Conservation (phyloP, 495 filamentous ascomycete species). For the Apiosordaria backusii region DNA sequence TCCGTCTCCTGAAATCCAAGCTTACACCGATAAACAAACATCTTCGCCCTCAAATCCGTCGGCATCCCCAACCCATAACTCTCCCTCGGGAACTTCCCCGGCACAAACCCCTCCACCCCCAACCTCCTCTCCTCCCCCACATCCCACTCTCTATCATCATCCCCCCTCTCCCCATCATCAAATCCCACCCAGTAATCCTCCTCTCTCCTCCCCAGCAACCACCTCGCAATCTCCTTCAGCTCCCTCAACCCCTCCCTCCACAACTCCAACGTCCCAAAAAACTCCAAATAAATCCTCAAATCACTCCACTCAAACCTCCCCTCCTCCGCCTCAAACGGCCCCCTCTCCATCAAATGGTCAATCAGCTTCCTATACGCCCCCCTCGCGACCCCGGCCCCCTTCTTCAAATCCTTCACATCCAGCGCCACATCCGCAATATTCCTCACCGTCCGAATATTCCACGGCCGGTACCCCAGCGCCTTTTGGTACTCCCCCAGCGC, state of each 20-base stretch:
- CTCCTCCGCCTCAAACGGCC: conserved; percentile 41
- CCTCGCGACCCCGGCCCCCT: conserved; percentile 50
- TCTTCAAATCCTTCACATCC: conserved; percentile 48
- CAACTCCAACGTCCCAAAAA: conserved; percentile 61
- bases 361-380: conserved; percentile 61
- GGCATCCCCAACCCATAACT: conserved; percentile 76
- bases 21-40: conserved; percentile 76
- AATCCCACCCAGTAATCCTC: conserved; percentile 81
- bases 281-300: conserved; percentile 76
- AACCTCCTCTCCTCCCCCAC: conserved; percentile 63
- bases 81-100: conserved; percentile 53
- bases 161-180: conserved; percentile 67
- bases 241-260: conserved; percentile 61
- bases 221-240: conserved; percentile 68
- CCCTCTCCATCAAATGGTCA: conserved; percentile 40
- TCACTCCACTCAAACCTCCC: conserved; percentile 75
- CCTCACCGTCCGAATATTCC: conserved; percentile 58
- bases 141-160: conserved; percentile 94
- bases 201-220: conserved; percentile 70
- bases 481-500: conserved; percentile 62
- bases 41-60: conserved; percentile 76
- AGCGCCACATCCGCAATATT: conserved; percentile 63
- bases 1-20: conserved; percentile 63
- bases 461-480: conserved; percentile 55
- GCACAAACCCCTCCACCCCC: conserved; percentile 47